A percentile compares a stretch with the other conserved stretches of the same genome.
These are phyloP conservation scores for Debaryomycetaceae sp. DNA, from an alignment of 1,139 yeast species.

Conservation along the genomic window DNA sequence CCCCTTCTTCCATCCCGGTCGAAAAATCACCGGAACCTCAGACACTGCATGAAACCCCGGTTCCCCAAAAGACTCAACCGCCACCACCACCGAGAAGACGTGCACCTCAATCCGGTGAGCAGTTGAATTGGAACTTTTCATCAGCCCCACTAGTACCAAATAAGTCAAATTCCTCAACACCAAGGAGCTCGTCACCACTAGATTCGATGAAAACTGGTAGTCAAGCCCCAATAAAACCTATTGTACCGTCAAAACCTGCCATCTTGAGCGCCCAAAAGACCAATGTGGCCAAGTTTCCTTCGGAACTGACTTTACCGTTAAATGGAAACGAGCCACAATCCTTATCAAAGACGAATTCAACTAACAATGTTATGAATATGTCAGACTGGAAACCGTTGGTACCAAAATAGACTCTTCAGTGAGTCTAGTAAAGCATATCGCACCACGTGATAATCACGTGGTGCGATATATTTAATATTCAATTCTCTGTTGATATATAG, in stretches of 20 bases:
- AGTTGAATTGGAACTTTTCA: conserved; percentile 27
- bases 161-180: conserved; percentile 28
- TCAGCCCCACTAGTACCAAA: conserved; percentile 41
- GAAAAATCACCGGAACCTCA: conserved; percentile 5
- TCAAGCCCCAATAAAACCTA: conserved; percentile 3
- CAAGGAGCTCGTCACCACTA: conserved; percentile 10
- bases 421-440: background rate
- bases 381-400: conserved; percentile 57
- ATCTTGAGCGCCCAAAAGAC: conserved; percentile 19
- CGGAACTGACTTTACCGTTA: conserved; percentile 8
- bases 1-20: background rate
- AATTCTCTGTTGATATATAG: background rate
- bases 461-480: background rate
- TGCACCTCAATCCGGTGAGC: conserved; percentile 16
- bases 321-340: conserved; percentile 1
- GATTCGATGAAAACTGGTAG: conserved; percentile 5
- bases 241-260: conserved; percentile 35
- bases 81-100: conserved; percentile 28
- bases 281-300: background rate
- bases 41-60: background rate
- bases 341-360: conserved; percentile 15
- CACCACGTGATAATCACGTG: background rate
- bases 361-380: conserved; percentile 16
- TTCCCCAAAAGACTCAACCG: conserved; percentile 12
- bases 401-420: conserved; percentile 28